Evolutionary conservation across 257 asterid species (phyloP).

Genomic region (Apocynum venetum): DNA sequence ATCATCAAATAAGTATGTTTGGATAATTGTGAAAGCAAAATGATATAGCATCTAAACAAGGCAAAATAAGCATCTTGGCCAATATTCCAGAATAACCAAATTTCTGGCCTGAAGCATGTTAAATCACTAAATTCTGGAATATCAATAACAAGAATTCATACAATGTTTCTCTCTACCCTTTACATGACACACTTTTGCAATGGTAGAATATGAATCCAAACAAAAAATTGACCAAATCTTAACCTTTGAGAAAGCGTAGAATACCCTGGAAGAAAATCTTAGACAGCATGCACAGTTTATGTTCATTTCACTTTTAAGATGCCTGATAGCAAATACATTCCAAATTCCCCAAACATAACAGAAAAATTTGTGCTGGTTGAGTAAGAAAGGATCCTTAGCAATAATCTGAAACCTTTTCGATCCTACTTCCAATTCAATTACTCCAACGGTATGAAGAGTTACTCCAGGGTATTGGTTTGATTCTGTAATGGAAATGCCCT

Average conservation of each 20-base stretch:
- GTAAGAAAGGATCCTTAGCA: background rate
- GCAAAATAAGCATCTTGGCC: background rate
- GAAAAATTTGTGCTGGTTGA: background rate
- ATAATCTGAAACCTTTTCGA: background rate
- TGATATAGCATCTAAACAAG: background rate
- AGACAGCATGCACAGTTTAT: background rate
- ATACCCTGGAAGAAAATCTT: too few species aligned
- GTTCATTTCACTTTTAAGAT: background rate
- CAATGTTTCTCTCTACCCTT: background rate
- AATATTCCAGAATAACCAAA: background rate
- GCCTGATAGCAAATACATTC: background rate
- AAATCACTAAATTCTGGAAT: background rate
- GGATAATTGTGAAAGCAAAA: background rate
- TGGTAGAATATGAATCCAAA: background rate
- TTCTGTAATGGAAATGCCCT: background rate
- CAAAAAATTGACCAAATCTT: background rate
- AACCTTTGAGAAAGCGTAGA: background rate
- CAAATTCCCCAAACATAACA: background rate
- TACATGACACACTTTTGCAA: background rate
- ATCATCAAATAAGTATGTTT: constrained; percentile 4
- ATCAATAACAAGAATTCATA: background rate
- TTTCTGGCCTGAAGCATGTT: background rate
- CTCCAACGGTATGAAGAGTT: background rate
- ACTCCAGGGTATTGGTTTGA: background rate
- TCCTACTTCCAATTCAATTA: background rate